phyloP scores from a whole-genome alignment of 768 basidiomycete species.

The Rhizopogon vinicolor region DNA sequence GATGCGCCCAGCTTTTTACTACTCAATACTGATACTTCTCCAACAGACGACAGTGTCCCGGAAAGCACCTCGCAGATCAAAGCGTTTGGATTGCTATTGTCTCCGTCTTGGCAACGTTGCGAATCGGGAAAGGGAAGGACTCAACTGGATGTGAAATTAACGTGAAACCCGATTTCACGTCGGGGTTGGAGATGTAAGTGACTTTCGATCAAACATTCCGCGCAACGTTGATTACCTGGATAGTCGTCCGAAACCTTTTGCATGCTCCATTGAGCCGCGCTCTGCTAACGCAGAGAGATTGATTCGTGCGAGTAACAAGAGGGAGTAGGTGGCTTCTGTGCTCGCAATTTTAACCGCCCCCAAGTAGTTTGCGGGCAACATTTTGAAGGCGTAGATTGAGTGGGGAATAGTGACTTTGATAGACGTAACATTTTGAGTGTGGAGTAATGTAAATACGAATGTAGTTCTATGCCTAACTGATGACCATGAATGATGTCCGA shows the following conservation, averaged over 20 bases:
- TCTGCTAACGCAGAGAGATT: conserved; percentile 12
- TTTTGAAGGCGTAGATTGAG: not conserved
- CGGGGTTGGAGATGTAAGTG: conserved; percentile 15
- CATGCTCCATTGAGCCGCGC: conserved; percentile 14
- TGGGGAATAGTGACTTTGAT: not conserved
- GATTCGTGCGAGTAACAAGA: conserved; percentile 7
- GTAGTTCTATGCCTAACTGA: not conserved
- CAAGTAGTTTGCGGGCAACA: not conserved
- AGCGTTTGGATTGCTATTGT: conserved; percentile 28
- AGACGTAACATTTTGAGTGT: not conserved
- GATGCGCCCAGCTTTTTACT: not conserved
- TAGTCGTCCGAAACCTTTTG: conserved; percentile 22
- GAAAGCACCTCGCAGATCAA: conserved; percentile 28
- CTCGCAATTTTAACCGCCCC: not conserved
- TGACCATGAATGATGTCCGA: not conserved
- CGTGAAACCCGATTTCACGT: conserved; percentile 18
- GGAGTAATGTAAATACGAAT: not conserved
- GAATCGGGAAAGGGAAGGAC: conserved; percentile 21
- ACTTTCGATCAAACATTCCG: not conserved
- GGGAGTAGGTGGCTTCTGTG: not conserved
- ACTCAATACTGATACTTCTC: not conserved
- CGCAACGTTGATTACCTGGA: not conserved
- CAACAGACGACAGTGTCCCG: conserved; percentile 27
- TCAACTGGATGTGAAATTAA: conserved; percentile 26
- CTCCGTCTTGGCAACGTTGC: conserved; percentile 25